phyloP scores from a whole-genome alignment of 2,329 filamentous ascomycete species.

The Fusarium penzigii region DNA sequence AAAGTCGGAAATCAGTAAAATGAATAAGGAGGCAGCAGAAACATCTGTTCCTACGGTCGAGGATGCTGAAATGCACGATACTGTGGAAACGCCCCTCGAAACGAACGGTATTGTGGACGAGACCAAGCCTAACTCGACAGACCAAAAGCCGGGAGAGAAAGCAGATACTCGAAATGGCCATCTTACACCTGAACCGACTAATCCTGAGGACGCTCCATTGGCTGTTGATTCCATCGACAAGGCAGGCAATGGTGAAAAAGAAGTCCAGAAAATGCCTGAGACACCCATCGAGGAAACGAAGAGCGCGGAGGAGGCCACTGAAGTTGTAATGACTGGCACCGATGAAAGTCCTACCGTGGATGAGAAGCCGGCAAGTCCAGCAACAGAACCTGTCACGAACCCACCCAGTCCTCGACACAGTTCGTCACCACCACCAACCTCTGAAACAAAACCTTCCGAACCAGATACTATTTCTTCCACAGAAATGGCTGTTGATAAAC shows the following conservation, averaged over 20 bases:
- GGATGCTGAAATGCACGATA: conserved; percentile 27
- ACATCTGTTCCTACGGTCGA: conserved; percentile 17
- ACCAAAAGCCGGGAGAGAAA: background rate
- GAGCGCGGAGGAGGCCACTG: conserved; percentile 2
- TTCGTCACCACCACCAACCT: conserved; percentile 46
- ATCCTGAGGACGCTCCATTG: background rate
- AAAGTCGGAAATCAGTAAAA: conserved; percentile 56
- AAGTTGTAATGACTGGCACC: conserved; percentile 35
- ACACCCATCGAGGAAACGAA: background rate
- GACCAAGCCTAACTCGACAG: background rate
- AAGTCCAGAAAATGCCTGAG: background rate
- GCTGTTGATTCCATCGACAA: background rate
- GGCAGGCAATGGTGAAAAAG: background rate
- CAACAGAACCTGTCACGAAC: conserved; percentile 46
- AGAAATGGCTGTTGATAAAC: conserved; percentile 36
- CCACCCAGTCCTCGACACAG: conserved; percentile 45
- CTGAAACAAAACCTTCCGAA: conserved; percentile 54
- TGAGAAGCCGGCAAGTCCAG: conserved; percentile 39
- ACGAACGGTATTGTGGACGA: conserved; percentile 31
- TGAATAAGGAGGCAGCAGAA: conserved; percentile 44
- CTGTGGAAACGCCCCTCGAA: background rate
- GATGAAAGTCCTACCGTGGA: conserved; percentile 21
- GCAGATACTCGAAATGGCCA: conserved; percentile 1
- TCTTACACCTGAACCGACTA: background rate
- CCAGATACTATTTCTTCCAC: conserved; percentile 43